These are phyloP conservation scores for Gnaphalium uliginosum DNA, from an alignment of 129 eudicot genomes.

Conservation along the genomic window DNA sequence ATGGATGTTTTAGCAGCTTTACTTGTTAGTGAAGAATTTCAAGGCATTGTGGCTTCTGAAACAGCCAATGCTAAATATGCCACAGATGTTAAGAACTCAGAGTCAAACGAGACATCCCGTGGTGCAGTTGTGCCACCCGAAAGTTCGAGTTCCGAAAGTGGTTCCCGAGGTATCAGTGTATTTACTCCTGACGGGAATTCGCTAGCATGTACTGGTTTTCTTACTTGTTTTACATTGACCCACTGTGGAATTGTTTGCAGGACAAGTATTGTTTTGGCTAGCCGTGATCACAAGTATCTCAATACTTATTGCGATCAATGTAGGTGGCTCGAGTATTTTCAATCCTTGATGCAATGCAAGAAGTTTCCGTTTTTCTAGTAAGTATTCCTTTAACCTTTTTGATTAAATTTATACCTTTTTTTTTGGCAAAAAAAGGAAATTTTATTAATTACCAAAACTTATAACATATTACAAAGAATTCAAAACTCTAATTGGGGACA, in stretches of 20 bases:
- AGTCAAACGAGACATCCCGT: constrained; percentile 28
- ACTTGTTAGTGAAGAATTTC: constrained; percentile 93
- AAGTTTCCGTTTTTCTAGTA: constrained; percentile 23
- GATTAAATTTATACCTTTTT: no score
- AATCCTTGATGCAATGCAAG: constrained; percentile 54
- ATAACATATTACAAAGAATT: no score
- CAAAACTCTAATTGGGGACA: no score
- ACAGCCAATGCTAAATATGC: constrained; percentile 53
- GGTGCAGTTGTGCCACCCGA: constrained; percentile 33
- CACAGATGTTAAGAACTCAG: constrained; percentile 34
- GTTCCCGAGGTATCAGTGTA: constrained; percentile 41
- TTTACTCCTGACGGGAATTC: neutral
- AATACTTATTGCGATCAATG: constrained; percentile 55
- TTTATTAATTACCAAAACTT: no score
- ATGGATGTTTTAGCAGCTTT: constrained; percentile 92
- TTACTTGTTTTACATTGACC: constrained; percentile 10
- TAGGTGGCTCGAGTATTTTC: constrained; percentile 65
- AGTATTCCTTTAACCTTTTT: neutral
- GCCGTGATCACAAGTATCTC: constrained; percentile 64
- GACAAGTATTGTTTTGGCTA: constrained; percentile 71
- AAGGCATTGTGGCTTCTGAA: constrained; percentile 90
- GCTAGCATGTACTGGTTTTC: neutral
- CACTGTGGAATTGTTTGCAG: constrained; percentile 44
- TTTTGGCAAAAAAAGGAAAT: no score
- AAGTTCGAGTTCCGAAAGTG: constrained; percentile 37